phyloP scores from a whole-genome alignment of 352 stramenopile genomes.

The Pilasporangium apinafurcum region DNA sequence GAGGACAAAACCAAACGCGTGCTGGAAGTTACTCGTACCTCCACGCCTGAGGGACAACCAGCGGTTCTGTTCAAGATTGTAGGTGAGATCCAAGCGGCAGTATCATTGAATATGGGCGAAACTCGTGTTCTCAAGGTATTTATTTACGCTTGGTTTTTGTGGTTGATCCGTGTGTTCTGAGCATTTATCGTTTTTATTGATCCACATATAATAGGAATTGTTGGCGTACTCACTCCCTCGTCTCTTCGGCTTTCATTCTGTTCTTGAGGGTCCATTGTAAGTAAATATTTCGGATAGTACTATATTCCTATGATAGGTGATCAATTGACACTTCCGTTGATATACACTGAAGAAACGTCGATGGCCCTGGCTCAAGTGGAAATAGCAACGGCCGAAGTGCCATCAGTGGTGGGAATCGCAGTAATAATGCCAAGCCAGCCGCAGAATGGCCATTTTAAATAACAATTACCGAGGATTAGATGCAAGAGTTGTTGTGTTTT shows the following conservation, averaged over 20 bases:
- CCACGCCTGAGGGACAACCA: conserved; percentile 39
- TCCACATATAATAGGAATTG: conserved; percentile 38
- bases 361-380: conserved; percentile 18
- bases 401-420: conserved; percentile 14
- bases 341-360: conserved; percentile 30
- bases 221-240: conserved; percentile 72
- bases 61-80: conserved; percentile 49
- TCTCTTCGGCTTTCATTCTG: conserved; percentile 70
- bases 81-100: conserved; percentile 39
- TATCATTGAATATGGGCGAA: conserved; percentile 65
- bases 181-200: too few relatives aligned
- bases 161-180: too few relatives aligned
- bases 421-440: conserved; percentile 23
- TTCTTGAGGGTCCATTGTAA: conserved; percentile 67
- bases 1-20: conserved; percentile 43
- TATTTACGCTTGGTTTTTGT: not conserved
- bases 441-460: conserved; percentile 75
- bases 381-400: conserved; percentile 23
- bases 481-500: too few relatives aligned
- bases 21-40: conserved; percentile 39
- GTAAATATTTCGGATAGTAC: too few relatives aligned
- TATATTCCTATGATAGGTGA: not conserved
- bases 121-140: conserved; percentile 38
- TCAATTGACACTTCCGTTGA: not conserved
- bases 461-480: not conserved